Percentiles rank a stretch among this genome's conserved stretches.
phyloP scores from a whole-genome alignment of 257 asterid genomes.

The Echium plantagineum region DNA sequence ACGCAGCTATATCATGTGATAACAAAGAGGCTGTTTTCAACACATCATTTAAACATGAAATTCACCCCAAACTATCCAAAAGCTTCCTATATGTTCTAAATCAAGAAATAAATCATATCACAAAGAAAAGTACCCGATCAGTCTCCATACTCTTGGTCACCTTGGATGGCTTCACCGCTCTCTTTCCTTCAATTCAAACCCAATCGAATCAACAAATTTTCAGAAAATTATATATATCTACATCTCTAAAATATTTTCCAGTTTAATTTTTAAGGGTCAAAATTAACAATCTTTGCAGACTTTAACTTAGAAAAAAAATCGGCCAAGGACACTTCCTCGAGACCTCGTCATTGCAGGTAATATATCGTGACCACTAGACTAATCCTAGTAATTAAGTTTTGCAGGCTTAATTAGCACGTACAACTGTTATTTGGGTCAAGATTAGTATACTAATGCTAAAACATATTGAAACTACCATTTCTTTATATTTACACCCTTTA shows the following conservation, averaged over 20 bases:
- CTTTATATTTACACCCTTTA: not conserved
- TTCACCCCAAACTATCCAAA: not conserved
- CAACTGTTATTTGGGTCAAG: not conserved
- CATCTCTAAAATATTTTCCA: no score
- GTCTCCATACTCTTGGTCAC: constrained; percentile 59
- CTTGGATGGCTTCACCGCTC: constrained; percentile 60
- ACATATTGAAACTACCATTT: not conserved
- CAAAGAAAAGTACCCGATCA: constrained; percentile 36
- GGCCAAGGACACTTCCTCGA: no score
- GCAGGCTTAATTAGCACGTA: not conserved
- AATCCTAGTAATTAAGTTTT: no score
- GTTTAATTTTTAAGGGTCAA: no score
- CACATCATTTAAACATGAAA: not conserved
- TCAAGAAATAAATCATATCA: not conserved
- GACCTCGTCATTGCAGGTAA: no score
- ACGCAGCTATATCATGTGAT: no score
- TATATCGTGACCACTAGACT: no score
- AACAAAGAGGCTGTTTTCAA: no score
- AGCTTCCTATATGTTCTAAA: not conserved
- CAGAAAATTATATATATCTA: not conserved
- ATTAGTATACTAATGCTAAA: not conserved
- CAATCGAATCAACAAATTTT: not conserved
- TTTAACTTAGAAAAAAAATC: no score
- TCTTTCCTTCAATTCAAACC: constrained; percentile 44
- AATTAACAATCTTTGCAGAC: no score